phyloP scores from a whole-genome alignment of 1,284 basidiomycete species.

The Sporisorium iseilematis-ciliati region DNA sequence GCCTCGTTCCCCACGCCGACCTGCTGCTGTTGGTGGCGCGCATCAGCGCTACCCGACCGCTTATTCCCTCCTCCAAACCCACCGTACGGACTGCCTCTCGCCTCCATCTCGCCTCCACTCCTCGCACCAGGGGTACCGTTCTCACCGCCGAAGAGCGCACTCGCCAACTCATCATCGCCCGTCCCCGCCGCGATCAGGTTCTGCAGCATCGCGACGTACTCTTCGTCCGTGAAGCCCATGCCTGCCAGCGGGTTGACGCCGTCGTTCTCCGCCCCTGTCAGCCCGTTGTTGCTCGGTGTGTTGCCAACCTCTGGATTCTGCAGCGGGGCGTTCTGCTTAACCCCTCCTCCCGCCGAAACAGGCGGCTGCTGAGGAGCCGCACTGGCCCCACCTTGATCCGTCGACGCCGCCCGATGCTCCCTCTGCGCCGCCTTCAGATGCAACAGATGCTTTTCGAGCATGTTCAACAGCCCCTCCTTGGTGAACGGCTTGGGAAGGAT shows the following conservation, averaged over 20 bases:
- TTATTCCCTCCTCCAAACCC: too few relatives aligned
- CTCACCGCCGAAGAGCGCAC: constrained; percentile 4
- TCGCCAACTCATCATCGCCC: constrained; percentile 41
- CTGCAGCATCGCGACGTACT: constrained; percentile 66
- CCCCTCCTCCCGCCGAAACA: background rate
- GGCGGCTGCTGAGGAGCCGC: background rate
- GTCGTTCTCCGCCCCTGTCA: constrained; percentile 15
- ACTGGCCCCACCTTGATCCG: constrained; percentile 8
- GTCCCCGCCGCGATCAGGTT: constrained; percentile 61
- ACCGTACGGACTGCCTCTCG: too few relatives aligned
- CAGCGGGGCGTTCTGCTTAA: background rate
- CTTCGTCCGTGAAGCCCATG: constrained; percentile 65
- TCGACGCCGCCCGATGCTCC: constrained; percentile 17
- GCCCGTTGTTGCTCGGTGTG: constrained; percentile 7
- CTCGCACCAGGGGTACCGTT: background rate
- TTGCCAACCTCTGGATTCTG: background rate
- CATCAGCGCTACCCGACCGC: too few relatives aligned
- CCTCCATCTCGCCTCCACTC: background rate
- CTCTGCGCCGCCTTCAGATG: constrained; percentile 88
- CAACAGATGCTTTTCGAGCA: constrained; percentile 95
- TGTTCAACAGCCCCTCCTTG: constrained; percentile 86
- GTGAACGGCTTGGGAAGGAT: constrained; percentile 97
- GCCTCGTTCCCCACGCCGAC: background rate
- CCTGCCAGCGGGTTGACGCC: constrained; percentile 60
- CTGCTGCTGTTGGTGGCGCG: background rate